Evolutionary conservation across 371 early-diverging fungal genomes (phyloP).

Genomic region (Apophysomyces ossiformis): DNA sequence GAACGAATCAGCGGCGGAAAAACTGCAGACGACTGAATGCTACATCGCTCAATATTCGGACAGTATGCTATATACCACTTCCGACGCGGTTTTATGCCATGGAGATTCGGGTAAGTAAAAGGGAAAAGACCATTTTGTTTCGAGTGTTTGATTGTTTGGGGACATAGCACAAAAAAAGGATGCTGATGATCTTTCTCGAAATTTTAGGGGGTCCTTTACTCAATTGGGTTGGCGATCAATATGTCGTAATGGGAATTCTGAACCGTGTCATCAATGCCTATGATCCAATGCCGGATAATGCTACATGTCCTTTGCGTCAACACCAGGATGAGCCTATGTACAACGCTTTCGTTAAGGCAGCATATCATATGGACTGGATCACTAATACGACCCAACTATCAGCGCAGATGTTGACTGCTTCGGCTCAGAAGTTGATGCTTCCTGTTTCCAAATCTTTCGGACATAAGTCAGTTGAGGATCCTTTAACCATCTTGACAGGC

Average conservation of each 20-base stretch:
- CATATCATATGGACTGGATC: conserved; percentile 36
- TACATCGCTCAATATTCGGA: neutral
- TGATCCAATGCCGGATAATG: conserved; percentile 32
- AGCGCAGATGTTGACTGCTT: conserved; percentile 12
- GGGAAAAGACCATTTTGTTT: too few relatives aligned
- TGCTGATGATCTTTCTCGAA: neutral
- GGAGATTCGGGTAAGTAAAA: conserved; percentile 39
- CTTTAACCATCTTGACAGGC: neutral
- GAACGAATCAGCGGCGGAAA: conserved; percentile 16
- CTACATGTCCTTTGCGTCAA: conserved; percentile 37
- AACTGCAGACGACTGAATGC: conserved; percentile 17
- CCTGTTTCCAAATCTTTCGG: neutral
- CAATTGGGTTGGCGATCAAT: neutral
- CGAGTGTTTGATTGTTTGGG: neutral
- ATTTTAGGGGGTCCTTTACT: conserved; percentile 34
- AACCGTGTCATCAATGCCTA: conserved; percentile 40
- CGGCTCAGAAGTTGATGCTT: neutral
- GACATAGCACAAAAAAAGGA: neutral
- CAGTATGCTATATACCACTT: conserved; percentile 20
- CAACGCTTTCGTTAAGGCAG: conserved; percentile 33
- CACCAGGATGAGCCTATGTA: conserved; percentile 14
- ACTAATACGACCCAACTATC: conserved; percentile 27
- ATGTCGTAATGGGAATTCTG: conserved; percentile 27
- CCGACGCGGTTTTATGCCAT: conserved; percentile 35
- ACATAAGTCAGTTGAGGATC: neutral